Conservation (phyloP, 257 asterid species). For the Anisodus acutangulus region DNA sequence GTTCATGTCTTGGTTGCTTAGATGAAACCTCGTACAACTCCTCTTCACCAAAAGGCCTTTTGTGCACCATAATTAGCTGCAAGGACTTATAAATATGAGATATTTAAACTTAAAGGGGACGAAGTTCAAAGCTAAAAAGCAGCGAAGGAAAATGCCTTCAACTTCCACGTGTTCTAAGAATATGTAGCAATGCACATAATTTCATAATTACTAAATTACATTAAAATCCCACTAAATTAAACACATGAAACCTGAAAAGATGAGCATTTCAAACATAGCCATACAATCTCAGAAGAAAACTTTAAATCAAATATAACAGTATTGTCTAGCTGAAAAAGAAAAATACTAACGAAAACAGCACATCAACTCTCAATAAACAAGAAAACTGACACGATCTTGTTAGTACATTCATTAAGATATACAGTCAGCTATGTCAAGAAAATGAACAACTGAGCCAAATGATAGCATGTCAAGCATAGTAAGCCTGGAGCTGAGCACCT, state of each 20-base stretch:
- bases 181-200: not conserved
- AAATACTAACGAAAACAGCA: not conserved
- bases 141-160: not conserved
- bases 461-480: not conserved
- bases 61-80: constrained; percentile 57
- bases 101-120: not conserved
- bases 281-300: not conserved
- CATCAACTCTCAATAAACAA: constrained; percentile 18
- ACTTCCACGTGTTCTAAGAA: not conserved
- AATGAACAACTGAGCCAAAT: not conserved
- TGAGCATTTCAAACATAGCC: not conserved
- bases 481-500: too few species aligned
- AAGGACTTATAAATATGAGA: not conserved
- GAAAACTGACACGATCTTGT: not conserved
- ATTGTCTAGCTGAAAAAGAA: constrained; percentile 23
- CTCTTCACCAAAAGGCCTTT: constrained; percentile 64
- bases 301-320: not conserved
- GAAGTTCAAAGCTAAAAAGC: not conserved
- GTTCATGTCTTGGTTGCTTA: constrained; percentile 61
- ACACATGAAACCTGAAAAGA: not conserved
- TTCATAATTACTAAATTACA: not conserved
- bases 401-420: not conserved
- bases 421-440: not conserved
- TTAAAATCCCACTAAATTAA: constrained; percentile 6
- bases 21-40: constrained; percentile 60